Evolutionary conservation across 148 eudicot species (phyloP).

Genomic region (Chenopodium suecicum): DNA sequence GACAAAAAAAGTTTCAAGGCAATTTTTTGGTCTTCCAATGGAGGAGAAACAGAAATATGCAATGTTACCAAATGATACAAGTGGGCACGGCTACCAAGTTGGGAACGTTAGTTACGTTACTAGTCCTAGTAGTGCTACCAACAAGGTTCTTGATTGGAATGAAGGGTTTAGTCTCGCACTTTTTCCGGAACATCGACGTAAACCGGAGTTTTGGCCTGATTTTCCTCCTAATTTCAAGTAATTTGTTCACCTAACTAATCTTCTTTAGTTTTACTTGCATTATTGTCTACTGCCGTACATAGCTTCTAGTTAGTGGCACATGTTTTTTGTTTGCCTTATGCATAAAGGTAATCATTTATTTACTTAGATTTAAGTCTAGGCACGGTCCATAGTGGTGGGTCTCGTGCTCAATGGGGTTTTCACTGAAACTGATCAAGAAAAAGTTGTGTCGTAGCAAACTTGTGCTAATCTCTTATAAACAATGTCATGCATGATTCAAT

Average conservation of each 20-base stretch:
- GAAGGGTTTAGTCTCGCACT: conserved; percentile 39
- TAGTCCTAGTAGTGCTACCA: conserved; percentile 1
- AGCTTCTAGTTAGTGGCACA: too few species aligned
- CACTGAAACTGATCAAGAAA: too few species aligned
- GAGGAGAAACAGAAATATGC: conserved; percentile 43
- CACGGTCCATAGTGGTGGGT: too few species aligned
- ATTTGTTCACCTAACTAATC: neutral
- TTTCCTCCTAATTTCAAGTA: conserved; percentile 37
- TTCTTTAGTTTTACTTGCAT: too few species aligned
- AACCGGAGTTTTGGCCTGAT: conserved; percentile 49
- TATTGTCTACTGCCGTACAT: neutral
- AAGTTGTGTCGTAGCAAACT: too few species aligned
- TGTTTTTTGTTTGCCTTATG: too few species aligned
- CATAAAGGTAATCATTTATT: too few species aligned
- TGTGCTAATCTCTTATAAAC: too few species aligned
- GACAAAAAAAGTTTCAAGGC: conserved; percentile 24
- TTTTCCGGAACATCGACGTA: conserved; percentile 38
- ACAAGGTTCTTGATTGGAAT: conserved; percentile 39
- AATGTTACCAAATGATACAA: conserved; percentile 16
- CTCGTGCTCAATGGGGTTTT: too few species aligned
- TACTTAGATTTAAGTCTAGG: too few species aligned
- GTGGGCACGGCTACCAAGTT: conserved; percentile 33
- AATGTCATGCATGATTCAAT: too few species aligned
- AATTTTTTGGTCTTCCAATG: conserved; percentile 40
- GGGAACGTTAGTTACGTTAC: neutral